Evolutionary conservation across 805 yeast species (phyloP).

Genomic region (Saturnispora dispora): DNA sequence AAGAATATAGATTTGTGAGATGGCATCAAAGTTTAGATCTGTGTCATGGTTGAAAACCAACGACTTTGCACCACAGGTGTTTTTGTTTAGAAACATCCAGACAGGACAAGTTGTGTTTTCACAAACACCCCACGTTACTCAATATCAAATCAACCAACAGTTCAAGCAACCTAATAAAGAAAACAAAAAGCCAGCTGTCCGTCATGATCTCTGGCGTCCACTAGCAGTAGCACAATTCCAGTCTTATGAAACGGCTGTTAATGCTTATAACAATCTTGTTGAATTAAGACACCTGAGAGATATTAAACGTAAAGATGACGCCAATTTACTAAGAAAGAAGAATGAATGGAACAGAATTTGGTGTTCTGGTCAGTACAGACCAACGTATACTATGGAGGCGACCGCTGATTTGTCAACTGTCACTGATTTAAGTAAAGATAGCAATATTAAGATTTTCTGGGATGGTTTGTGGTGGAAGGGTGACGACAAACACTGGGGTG

Average conservation of each 20-base stretch:
- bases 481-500: slow-evolving; percentile 64
- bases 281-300: slow-evolving; percentile 70
- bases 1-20: slow-evolving; percentile 2
- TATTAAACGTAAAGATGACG: slow-evolving; percentile 45
- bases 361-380: slow-evolving; percentile 83
- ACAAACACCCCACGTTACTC: slow-evolving; percentile 57
- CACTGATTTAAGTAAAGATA: slow-evolving; percentile 41
- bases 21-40: slow-evolving; percentile 39
- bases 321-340: slow-evolving; percentile 60
- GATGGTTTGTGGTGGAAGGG: slow-evolving; percentile 86
- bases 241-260: slow-evolving; percentile 52
- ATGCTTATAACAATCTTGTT: slow-evolving; percentile 66
- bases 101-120: slow-evolving; percentile 86
- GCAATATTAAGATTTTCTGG: slow-evolving; percentile 55
- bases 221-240: slow-evolving; percentile 74
- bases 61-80: slow-evolving; percentile 75
- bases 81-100: slow-evolving; percentile 74
- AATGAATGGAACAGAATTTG: slow-evolving; percentile 73
- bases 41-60: slow-evolving; percentile 50
- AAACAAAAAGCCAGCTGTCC: slow-evolving; percentile 66
- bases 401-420: slow-evolving; percentile 73
- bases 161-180: slow-evolving; percentile 84
- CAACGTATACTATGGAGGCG: slow-evolving; percentile 84
- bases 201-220: slow-evolving; percentile 85
- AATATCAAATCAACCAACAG: slow-evolving; percentile 54